These are phyloP conservation scores for Auricularia sp. DNA, from an alignment of 768 basidiomycete genomes.

Conservation along the genomic window DNA sequence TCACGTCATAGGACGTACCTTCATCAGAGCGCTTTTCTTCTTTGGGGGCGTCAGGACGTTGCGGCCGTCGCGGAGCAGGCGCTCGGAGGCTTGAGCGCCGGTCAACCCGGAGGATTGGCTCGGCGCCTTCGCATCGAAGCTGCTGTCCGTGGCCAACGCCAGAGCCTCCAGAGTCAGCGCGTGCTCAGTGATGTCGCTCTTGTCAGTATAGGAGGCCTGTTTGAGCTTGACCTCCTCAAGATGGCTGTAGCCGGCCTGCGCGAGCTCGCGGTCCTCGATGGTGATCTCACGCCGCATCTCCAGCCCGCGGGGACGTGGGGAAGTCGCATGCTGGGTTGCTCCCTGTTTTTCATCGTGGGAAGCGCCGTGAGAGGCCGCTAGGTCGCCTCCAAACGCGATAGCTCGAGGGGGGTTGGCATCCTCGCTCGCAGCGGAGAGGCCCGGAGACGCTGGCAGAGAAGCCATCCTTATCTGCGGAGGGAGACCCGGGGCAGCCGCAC, in stretches of 20 bases:
- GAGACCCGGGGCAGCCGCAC: too few species aligned
- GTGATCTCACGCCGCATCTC: constrained; percentile 56
- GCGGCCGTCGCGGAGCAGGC: constrained; percentile 47
- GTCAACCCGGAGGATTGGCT: constrained; percentile 41
- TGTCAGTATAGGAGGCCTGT: constrained; percentile 22
- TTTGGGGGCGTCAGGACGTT: constrained; percentile 59
- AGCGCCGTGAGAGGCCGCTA: neutral
- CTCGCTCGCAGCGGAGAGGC: too few species aligned
- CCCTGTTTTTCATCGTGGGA: constrained; percentile 29
- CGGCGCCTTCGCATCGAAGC: constrained; percentile 45
- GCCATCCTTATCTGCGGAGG: too few species aligned
- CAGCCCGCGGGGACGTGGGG: constrained; percentile 39
- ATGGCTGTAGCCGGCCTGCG: constrained; percentile 60
- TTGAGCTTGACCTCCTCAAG: constrained; percentile 30
- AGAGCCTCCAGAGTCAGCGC: constrained; percentile 33
- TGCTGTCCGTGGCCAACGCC: constrained; percentile 33
- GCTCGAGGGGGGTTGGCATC: neutral
- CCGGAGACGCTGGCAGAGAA: too few species aligned
- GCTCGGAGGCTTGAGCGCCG: constrained; percentile 39
- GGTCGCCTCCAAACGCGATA: neutral
- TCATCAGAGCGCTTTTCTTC: constrained; percentile 54
- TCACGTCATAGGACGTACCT: constrained; percentile 29
- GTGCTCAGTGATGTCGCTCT: constrained; percentile 55
- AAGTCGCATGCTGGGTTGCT: constrained; percentile 3
- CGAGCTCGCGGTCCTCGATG: constrained; percentile 56